phyloP scores from a whole-genome alignment of 768 basidiomycete genomes.

The Ramaria sp. region DNA sequence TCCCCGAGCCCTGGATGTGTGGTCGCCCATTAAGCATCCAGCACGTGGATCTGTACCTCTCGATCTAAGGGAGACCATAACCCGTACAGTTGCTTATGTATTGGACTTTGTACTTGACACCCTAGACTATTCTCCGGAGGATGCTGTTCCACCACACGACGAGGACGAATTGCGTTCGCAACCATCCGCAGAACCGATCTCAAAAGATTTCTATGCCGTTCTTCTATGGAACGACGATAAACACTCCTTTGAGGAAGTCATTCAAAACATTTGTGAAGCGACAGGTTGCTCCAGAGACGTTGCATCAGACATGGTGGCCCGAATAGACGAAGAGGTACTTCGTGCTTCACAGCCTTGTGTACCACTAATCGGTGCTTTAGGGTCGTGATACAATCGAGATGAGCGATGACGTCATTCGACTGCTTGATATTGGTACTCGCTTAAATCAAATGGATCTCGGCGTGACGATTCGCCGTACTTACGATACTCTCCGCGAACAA shows the following conservation, averaged over 20 bases:
- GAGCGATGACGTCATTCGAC: conserved; percentile 34
- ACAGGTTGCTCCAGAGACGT: conserved; percentile 42
- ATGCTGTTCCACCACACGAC: conserved; percentile 51
- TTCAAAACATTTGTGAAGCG: conserved; percentile 52
- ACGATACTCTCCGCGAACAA: conserved; percentile 85
- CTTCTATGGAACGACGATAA: conserved; percentile 97
- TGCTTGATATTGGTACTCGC: conserved; percentile 68
- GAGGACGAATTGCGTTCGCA: conserved; percentile 65
- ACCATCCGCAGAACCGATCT: conserved; percentile 67
- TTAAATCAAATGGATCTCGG: conserved; percentile 83
- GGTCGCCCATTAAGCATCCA: conserved; percentile 50
- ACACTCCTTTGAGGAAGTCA: conserved; percentile 85
- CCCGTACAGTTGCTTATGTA: conserved; percentile 60
- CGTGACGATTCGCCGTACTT: conserved; percentile 77
- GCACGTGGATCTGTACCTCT: conserved; percentile 44
- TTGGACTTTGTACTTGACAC: conserved; percentile 79
- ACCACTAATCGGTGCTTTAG: conserved; percentile 8
- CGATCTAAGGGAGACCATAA: conserved; percentile 66
- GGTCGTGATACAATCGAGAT: conserved; percentile 82
- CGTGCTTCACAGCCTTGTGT: conserved; percentile 7
- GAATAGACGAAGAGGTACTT: conserved; percentile 51
- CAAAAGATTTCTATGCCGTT: conserved; percentile 70
- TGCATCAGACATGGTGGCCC: conserved; percentile 41
- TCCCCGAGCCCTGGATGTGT: conserved; percentile 27
- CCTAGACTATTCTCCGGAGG: conserved; percentile 72